Conservation (phyloP, 2,329 filamentous ascomycete genomes). For the Exophiala phaeomuriformis region DNA sequence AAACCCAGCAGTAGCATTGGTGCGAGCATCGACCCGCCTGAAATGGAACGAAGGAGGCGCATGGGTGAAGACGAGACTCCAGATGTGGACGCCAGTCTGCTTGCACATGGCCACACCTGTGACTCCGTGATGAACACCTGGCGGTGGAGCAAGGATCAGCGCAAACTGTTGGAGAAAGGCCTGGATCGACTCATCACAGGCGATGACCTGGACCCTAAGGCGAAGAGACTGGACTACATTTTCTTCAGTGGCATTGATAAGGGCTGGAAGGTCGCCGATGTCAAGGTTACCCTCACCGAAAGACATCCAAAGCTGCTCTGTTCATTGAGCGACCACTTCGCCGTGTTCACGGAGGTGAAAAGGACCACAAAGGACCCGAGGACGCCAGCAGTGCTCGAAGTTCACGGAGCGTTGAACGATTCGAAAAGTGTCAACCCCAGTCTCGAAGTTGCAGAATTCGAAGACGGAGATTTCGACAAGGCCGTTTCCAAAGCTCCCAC, state of each 20-base stretch:
- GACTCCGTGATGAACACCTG: conserved; percentile 85
- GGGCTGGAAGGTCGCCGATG: conserved; percentile 62
- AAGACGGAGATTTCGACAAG: conserved; percentile 19
- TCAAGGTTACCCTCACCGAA: conserved; percentile 69
- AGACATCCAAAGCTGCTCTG: conserved; percentile 74
- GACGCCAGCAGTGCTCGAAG: conserved; percentile 6
- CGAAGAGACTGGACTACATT: conserved; percentile 91
- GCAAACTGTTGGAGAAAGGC: conserved; percentile 59
- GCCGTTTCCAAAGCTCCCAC: conserved; percentile 22
- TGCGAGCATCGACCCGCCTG: conserved; percentile 58
- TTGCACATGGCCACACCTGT: conserved; percentile 77
- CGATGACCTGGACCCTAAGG: conserved; percentile 60
- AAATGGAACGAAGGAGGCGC: conserved; percentile 57
- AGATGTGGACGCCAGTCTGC: conserved; percentile 68
- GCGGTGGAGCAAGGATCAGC: conserved; percentile 71
- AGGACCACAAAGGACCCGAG: conserved; percentile 2
- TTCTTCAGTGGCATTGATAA: conserved; percentile 51
- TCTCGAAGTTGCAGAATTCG: conserved; percentile 15
- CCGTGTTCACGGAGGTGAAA: conserved; percentile 68
- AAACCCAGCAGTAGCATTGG: conserved; percentile 80
- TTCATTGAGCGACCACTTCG: conserved; percentile 91
- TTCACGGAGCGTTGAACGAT: conserved; percentile 11
- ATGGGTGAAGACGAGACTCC: conserved; percentile 45
- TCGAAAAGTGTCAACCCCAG: conserved; percentile 5
- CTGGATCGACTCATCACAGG: conserved; percentile 58